These are phyloP conservation scores for Plectranthus barbatus DNA, from an alignment of 257 asterid genomes.

Conservation along the genomic window DNA sequence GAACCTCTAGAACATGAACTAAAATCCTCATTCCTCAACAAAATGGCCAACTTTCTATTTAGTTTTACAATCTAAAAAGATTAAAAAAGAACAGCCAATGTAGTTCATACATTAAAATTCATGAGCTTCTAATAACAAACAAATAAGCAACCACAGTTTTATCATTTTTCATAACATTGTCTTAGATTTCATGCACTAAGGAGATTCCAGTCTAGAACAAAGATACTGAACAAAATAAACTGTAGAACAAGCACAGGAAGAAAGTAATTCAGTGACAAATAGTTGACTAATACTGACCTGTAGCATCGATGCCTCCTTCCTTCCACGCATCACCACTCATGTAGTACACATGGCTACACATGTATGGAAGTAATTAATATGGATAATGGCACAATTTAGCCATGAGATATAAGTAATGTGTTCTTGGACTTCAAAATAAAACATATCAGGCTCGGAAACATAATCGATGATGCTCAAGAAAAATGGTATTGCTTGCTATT, in stretches of 20 bases:
- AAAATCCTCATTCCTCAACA: not conserved
- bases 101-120: too few species aligned
- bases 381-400: not conserved
- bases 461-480: not conserved
- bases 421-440: not conserved
- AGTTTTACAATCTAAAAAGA: too few species aligned
- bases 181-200: too few species aligned
- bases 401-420: not conserved
- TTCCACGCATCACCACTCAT: constrained; percentile 99
- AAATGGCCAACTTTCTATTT: not conserved
- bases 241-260: too few species aligned
- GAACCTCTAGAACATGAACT: constrained; percentile 10
- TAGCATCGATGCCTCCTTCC: constrained; percentile 99
- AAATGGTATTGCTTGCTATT: not conserved
- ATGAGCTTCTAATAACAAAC: too few species aligned
- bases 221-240: too few species aligned
- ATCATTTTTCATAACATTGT: too few species aligned
- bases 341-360: constrained; percentile 91
- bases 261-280: too few species aligned
- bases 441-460: not conserved
- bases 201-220: too few species aligned
- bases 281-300: constrained; percentile 53
- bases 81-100: too few species aligned
- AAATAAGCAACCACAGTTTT: too few species aligned
- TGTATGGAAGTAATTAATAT: constrained; percentile 18